Evolutionary conservation across 768 basidiomycete genomes (phyloP).

Genomic region (Mycena maculata): DNA sequence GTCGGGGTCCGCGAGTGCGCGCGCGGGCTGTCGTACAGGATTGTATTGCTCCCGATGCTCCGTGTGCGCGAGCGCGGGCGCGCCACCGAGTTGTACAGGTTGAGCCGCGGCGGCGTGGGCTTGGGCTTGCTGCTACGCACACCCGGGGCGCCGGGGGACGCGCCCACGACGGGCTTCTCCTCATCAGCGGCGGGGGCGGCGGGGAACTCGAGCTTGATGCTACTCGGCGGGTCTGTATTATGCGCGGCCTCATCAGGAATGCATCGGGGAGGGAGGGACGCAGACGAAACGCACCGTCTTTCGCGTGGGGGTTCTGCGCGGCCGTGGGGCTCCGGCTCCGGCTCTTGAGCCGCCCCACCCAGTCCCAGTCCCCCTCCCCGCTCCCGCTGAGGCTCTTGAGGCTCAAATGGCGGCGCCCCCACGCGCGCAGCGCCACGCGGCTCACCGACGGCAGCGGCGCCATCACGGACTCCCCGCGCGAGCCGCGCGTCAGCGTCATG

Average conservation of each 20-base stretch:
- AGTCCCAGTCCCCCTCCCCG: conserved; percentile 36
- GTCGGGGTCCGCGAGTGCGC: conserved; percentile 22
- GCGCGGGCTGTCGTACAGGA: conserved; percentile 22
- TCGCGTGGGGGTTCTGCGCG: not conserved
- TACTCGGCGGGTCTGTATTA: not conserved
- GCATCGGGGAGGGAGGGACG: too few relatives aligned
- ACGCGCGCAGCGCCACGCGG: conserved; percentile 26
- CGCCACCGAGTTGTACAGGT: not conserved
- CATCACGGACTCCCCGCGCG: conserved; percentile 46
- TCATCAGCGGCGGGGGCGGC: too few relatives aligned
- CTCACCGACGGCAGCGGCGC: conserved; percentile 23
- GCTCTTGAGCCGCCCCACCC: conserved; percentile 31
- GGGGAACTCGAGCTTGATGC: conserved; percentile 28
- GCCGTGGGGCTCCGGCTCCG: conserved; percentile 25
- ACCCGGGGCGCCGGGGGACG: too few relatives aligned
- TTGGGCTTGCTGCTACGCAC: conserved; percentile 15
- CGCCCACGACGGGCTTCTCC: too few relatives aligned
- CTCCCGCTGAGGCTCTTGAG: conserved; percentile 26
- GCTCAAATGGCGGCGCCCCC: conserved; percentile 34
- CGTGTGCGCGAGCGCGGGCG: conserved; percentile 20
- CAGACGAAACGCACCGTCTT: not conserved
- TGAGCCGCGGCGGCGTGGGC: conserved; percentile 30
- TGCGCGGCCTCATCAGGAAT: too few relatives aligned
- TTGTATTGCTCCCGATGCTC: conserved; percentile 25
- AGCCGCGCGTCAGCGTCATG: conserved; percentile 87